Evolutionary conservation across 2,329 filamentous ascomycete genomes (phyloP).

Genomic region (Diaporthe longicolla): DNA sequence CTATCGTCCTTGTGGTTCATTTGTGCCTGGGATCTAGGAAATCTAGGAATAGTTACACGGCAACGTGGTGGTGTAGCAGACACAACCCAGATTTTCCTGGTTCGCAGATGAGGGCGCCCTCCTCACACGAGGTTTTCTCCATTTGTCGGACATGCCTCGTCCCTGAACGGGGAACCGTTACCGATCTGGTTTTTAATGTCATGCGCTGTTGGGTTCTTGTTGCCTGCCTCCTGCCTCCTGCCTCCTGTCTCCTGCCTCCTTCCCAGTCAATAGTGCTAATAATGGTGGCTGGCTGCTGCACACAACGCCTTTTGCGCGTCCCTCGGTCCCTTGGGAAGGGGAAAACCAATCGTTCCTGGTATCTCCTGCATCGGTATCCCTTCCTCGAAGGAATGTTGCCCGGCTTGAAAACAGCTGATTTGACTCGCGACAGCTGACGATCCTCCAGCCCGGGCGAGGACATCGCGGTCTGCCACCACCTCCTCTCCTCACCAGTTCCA

Average conservation of each 20-base stretch:
- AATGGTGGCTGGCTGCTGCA: constrained; percentile 20
- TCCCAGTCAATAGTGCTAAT: neutral
- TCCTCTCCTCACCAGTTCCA: neutral
- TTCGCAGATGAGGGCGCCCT: constrained; percentile 17
- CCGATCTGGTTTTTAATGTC: neutral
- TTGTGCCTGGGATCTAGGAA: neutral
- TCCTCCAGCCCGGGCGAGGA: neutral
- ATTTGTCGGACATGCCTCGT: constrained; percentile 24
- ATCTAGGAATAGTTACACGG: constrained; percentile 22
- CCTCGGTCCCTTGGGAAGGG: neutral
- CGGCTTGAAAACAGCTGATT: constrained; percentile 15
- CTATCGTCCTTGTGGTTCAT: neutral
- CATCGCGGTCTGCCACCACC: constrained; percentile 1
- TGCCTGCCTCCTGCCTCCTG: no score
- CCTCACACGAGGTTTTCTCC: constrained; percentile 26
- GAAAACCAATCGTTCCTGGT: neutral
- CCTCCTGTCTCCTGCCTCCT: no score
- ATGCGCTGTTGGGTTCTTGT: neutral
- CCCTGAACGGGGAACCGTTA: constrained; percentile 15
- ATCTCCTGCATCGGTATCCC: constrained; percentile 28
- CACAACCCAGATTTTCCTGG: constrained; percentile 2
- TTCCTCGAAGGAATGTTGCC: neutral
- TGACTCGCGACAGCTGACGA: constrained; percentile 6
- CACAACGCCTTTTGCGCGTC: neutral
- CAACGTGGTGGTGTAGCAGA: constrained; percentile 24